These are phyloP conservation scores for Tricholomella constricta DNA, from an alignment of 768 basidiomycete species.

Conservation along the genomic window DNA sequence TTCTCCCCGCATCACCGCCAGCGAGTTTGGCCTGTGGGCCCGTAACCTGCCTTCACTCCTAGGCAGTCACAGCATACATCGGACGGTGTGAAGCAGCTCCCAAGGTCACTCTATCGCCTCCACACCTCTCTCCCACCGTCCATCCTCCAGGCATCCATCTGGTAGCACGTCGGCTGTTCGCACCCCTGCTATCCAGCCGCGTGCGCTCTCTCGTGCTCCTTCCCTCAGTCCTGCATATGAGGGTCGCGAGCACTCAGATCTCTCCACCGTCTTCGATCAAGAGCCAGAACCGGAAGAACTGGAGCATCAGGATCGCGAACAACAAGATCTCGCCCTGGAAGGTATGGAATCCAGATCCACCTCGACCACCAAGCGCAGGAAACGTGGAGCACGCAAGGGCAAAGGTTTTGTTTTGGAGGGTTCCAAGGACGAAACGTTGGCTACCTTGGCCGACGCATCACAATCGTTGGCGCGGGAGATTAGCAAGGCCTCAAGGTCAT, in stretches of 20 bases:
- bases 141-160: constrained; percentile 66
- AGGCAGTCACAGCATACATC: constrained; percentile 55
- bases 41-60: constrained; percentile 78
- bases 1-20: constrained; percentile 69
- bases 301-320: constrained; percentile 44
- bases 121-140: constrained; percentile 69
- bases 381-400: constrained; percentile 84
- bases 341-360: constrained; percentile 57
- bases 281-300: constrained; percentile 49
- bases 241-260: constrained; percentile 43
- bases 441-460: constrained; percentile 75
- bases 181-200: constrained; percentile 54
- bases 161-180: constrained; percentile 45
- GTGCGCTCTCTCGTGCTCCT: constrained; percentile 64
- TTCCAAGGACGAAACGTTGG: constrained; percentile 57
- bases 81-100: constrained; percentile 61
- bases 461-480: constrained; percentile 85
- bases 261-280: constrained; percentile 58
- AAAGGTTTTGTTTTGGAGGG: constrained; percentile 54
- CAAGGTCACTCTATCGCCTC: constrained; percentile 65
- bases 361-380: constrained; percentile 78
- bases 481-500: constrained; percentile 61
- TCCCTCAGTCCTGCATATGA: constrained; percentile 57
- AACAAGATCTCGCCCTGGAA: constrained; percentile 34
- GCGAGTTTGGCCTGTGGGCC: constrained; percentile 85